These are phyloP conservation scores for Lachnellula suecica DNA, from an alignment of 2,329 filamentous ascomycete species.

Conservation along the genomic window DNA sequence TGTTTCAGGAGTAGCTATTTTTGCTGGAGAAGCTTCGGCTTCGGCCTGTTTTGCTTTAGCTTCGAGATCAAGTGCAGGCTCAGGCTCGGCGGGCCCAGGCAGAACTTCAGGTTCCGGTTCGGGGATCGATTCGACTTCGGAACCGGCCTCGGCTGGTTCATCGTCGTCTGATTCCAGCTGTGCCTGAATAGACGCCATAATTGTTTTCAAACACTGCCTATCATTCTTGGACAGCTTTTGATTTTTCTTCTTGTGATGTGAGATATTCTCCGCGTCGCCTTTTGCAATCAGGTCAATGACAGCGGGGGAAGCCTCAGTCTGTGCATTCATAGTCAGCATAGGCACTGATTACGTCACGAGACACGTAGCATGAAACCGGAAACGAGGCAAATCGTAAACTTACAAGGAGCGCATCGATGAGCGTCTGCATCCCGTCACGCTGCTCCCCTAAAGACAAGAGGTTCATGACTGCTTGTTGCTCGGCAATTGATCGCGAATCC, in stretches of 20 bases:
- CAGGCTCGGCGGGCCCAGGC: too few species aligned
- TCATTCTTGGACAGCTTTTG: constrained; percentile 14
- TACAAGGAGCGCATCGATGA: constrained; percentile 64
- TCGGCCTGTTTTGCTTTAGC: neutral
- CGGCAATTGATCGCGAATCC: constrained; percentile 41
- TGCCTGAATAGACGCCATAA: neutral
- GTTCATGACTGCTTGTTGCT: constrained; percentile 66
- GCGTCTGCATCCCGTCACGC: constrained; percentile 44
- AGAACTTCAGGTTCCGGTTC: neutral
- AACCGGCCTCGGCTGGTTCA: neutral
- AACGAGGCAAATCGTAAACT: constrained; percentile 36
- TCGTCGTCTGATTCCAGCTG: neutral
- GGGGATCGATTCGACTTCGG: neutral
- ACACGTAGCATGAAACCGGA: constrained; percentile 14
- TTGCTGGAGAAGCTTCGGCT: neutral
- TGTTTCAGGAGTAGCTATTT: neutral
- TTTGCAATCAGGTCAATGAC: constrained; percentile 38
- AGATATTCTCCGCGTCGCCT: constrained; percentile 24
- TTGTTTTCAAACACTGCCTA: constrained; percentile 8
- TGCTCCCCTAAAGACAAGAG: constrained; percentile 56
- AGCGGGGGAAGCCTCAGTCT: constrained; percentile 42
- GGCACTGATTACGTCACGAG: constrained; percentile 25
- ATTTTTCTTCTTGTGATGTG: neutral
- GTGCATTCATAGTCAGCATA: constrained; percentile 26
- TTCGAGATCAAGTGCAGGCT: neutral